Evolutionary conservation across 805 yeast genomes (phyloP).

Genomic region (Candida caryicola): DNA sequence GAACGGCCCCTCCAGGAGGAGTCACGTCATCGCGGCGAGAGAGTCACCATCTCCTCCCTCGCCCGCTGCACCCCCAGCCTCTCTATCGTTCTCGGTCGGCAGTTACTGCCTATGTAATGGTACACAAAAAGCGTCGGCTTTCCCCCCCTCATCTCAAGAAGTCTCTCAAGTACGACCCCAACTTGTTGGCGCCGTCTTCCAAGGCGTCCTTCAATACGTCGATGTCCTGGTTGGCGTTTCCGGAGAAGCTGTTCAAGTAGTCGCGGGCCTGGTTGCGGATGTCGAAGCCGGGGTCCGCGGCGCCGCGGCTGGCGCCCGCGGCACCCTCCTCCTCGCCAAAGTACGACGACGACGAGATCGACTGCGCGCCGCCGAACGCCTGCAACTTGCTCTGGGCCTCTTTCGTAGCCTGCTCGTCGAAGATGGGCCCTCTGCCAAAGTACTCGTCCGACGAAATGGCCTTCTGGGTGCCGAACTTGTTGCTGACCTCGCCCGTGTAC

Average conservation of each 20-base stretch:
- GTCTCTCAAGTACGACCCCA: constrained; percentile 83
- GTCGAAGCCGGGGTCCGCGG: constrained; percentile 25
- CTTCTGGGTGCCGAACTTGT: constrained; percentile 83
- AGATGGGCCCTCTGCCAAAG: constrained; percentile 80
- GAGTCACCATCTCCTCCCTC: too few species aligned
- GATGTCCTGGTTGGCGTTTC: constrained; percentile 84
- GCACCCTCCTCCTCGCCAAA: constrained; percentile 74
- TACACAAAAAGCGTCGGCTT: too few species aligned
- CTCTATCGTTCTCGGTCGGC: too few species aligned
- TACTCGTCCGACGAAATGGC: constrained; percentile 94
- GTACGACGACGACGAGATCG: constrained; percentile 89
- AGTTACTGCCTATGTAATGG: too few species aligned
- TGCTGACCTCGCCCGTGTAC: constrained; percentile 72
- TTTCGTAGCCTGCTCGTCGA: constrained; percentile 69
- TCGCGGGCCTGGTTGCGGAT: constrained; percentile 60
- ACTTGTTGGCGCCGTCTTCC: constrained; percentile 89
- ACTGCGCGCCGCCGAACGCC: constrained; percentile 78
- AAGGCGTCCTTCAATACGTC: constrained; percentile 86
- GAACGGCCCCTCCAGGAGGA: too few species aligned
- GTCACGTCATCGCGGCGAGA: too few species aligned
- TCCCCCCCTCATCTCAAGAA: constrained; percentile 50
- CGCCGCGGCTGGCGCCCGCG: constrained; percentile 24
- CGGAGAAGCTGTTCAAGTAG: constrained; percentile 64
- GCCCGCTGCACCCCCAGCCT: too few species aligned
- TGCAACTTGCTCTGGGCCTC: constrained; percentile 84